Evolutionary conservation across 2,329 filamentous ascomycete genomes (phyloP).

Genomic region (Diplocarpon rosae): DNA sequence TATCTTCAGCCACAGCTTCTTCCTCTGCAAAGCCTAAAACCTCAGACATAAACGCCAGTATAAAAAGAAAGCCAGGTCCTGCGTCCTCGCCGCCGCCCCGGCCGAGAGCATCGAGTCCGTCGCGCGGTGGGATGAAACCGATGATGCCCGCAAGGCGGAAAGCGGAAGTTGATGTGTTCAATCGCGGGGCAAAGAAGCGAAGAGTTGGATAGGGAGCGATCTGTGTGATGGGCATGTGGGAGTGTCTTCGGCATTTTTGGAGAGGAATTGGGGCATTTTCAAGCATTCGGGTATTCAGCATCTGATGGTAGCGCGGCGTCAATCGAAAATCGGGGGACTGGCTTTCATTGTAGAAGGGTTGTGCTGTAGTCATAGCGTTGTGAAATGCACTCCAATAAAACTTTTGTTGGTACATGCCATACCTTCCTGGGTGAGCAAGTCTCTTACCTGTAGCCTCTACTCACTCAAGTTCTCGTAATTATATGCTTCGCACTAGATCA

Average conservation of each 20-base stretch:
- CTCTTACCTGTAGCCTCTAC: no score
- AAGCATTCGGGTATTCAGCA: background rate
- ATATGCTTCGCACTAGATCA: no score
- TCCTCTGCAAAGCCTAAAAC: slow-evolving; percentile 5
- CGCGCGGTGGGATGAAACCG: slow-evolving; percentile 8
- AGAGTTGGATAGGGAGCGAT: slow-evolving; percentile 1
- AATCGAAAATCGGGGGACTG: background rate
- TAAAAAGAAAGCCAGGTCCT: slow-evolving; percentile 4
- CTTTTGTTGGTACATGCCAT: no score
- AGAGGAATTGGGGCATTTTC: background rate
- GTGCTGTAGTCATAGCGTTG: background rate
- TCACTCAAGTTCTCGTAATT: no score
- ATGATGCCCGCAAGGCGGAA: slow-evolving; percentile 17
- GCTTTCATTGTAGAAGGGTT: background rate
- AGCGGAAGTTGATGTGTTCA: slow-evolving; percentile 21
- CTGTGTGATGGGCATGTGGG: background rate
- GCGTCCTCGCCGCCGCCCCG: slow-evolving; percentile 2
- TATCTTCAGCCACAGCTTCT: background rate
- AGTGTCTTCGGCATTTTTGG: no score
- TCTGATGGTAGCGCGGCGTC: background rate
- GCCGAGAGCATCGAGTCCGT: slow-evolving; percentile 6
- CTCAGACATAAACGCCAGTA: slow-evolving; percentile 6
- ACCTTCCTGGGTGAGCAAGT: no score
- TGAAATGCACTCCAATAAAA: background rate
- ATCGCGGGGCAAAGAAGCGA: slow-evolving; percentile 14